A percentile compares a stretch with the other conserved stretches of the same genome.
Evolutionary conservation across 768 basidiomycete species (phyloP).

Genomic region (Boletellus ananiceps): DNA sequence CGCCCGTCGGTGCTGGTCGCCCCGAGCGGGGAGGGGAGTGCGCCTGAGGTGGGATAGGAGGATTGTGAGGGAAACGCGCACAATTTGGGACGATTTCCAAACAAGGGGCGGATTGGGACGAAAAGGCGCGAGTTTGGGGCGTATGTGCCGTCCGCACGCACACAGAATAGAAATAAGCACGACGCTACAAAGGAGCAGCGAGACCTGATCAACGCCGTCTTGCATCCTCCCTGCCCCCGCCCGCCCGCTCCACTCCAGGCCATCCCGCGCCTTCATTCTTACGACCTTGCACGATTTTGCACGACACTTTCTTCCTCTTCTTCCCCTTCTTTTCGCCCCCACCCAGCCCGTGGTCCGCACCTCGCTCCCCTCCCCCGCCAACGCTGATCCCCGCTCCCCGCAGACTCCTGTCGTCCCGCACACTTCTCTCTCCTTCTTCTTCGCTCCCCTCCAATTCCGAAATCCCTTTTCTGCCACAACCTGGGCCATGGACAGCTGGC

Average conservation of each 20-base stretch:
- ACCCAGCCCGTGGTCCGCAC: slow-evolving; percentile 25
- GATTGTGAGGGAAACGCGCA: slow-evolving; percentile 3
- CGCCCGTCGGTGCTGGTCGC: too few relatives aligned
- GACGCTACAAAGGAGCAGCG: slow-evolving; percentile 28
- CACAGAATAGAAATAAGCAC: slow-evolving; percentile 31
- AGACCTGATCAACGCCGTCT: slow-evolving; percentile 33
- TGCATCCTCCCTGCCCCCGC: slow-evolving; percentile 26
- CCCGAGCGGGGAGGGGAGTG: too few relatives aligned
- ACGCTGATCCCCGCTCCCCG: slow-evolving; percentile 10
- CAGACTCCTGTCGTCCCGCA: slow-evolving; percentile 16
- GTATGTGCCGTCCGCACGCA: slow-evolving; percentile 19
- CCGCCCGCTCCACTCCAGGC: slow-evolving; percentile 25
- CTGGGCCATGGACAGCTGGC: slow-evolving; percentile 84
- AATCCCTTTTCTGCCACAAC: slow-evolving; percentile 8
- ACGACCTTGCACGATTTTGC: slow-evolving; percentile 63
- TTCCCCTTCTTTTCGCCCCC: slow-evolving; percentile 38
- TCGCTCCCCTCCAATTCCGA: slow-evolving; percentile 17
- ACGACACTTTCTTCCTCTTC: slow-evolving; percentile 52
- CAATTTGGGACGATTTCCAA: not conserved
- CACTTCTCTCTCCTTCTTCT: slow-evolving; percentile 26
- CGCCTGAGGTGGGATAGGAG: not conserved
- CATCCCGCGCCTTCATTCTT: slow-evolving; percentile 40
- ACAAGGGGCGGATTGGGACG: slow-evolving; percentile 10
- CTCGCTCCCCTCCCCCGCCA: slow-evolving; percentile 16
- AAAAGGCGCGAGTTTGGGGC: slow-evolving; percentile 16